Evolutionary conservation across 1,284 basidiomycete genomes (phyloP).

Genomic region (Pterulicium gracile): DNA sequence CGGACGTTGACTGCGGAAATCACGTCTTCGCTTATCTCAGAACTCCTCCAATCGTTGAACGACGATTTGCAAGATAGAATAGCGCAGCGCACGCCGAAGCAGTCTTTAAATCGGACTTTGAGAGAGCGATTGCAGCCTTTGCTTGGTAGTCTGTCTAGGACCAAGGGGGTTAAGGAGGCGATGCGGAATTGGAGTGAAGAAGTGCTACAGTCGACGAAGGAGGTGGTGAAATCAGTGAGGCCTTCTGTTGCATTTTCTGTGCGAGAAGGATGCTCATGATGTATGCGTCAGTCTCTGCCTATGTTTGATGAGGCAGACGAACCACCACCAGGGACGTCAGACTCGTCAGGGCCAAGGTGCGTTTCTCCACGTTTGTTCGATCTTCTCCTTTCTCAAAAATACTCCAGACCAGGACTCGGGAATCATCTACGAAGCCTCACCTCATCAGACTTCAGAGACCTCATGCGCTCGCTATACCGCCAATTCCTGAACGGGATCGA

Average conservation of each 20-base stretch:
- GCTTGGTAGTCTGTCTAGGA: slow-evolving; percentile 66
- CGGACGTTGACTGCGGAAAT: slow-evolving; percentile 74
- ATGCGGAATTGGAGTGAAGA: slow-evolving; percentile 70
- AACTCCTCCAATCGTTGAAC: slow-evolving; percentile 49
- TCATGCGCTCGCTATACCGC: slow-evolving; percentile 55
- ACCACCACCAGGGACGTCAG: slow-evolving; percentile 24
- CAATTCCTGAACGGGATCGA: slow-evolving; percentile 64
- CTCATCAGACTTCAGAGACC: slow-evolving; percentile 58
- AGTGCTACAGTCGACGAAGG: slow-evolving; percentile 39
- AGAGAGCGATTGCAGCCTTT: slow-evolving; percentile 60
- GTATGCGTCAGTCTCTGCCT: slow-evolving; percentile 52
- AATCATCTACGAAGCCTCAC: slow-evolving; percentile 57
- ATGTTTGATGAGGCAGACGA: slow-evolving; percentile 44
- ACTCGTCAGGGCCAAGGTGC: slow-evolving; percentile 19
- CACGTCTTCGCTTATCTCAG: slow-evolving; percentile 55
- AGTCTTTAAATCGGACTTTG: slow-evolving; percentile 17
- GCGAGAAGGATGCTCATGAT: background rate
- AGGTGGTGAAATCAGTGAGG: slow-evolving; percentile 48
- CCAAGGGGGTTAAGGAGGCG: slow-evolving; percentile 63
- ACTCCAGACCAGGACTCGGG: slow-evolving; percentile 31
- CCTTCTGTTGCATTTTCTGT: slow-evolving; percentile 9
- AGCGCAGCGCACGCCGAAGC: slow-evolving; percentile 17
- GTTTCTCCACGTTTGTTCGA: slow-evolving; percentile 1
- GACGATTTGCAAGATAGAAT: slow-evolving; percentile 16
- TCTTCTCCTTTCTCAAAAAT: too few species aligned